Conservation (phyloP, 768 basidiomycete genomes). For the Suillus clintonianus region DNA sequence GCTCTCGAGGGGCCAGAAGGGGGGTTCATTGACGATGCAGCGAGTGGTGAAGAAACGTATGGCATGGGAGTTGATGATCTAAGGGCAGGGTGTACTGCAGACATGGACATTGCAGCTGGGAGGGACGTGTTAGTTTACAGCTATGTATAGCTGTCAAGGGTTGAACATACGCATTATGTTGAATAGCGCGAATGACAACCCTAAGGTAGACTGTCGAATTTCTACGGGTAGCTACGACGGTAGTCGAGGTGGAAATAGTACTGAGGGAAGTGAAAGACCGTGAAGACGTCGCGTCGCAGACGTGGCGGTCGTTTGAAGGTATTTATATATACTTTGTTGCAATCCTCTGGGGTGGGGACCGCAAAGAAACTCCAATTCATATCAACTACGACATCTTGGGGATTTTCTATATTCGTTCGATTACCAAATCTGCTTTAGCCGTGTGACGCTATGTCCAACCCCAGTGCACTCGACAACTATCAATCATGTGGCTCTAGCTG, state of each 20-base stretch:
- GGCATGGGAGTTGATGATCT: constrained; percentile 37
- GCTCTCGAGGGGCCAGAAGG: constrained; percentile 34
- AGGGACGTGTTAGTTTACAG: constrained; percentile 7
- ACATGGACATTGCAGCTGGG: constrained; percentile 46
- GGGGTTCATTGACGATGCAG: constrained; percentile 38
- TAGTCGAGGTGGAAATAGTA: constrained; percentile 11
- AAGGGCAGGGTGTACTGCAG: constrained; percentile 30
- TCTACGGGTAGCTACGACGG: background rate
- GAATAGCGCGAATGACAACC: background rate
- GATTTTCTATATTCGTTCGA: constrained; percentile 16
- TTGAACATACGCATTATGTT: constrained; percentile 40
- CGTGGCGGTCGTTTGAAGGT: constrained; percentile 26
- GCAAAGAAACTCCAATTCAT: constrained; percentile 4
- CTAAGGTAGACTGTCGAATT: background rate
- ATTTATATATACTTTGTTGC: constrained; percentile 27
- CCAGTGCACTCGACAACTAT: no score
- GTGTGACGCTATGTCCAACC: background rate
- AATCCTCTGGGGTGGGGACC: constrained; percentile 32
- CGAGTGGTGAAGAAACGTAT: constrained; percentile 64
- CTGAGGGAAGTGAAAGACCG: constrained; percentile 21
- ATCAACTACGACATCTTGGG: constrained; percentile 24
- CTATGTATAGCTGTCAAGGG: background rate
- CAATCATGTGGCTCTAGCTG: no score
- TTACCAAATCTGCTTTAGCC: background rate
- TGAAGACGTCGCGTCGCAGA: constrained; percentile 31